Percentiles rank a stretch among this genome's conserved stretches.
Evolutionary conservation across 257 asterid species (phyloP).

Genomic region (Lavandula angustifolia): DNA sequence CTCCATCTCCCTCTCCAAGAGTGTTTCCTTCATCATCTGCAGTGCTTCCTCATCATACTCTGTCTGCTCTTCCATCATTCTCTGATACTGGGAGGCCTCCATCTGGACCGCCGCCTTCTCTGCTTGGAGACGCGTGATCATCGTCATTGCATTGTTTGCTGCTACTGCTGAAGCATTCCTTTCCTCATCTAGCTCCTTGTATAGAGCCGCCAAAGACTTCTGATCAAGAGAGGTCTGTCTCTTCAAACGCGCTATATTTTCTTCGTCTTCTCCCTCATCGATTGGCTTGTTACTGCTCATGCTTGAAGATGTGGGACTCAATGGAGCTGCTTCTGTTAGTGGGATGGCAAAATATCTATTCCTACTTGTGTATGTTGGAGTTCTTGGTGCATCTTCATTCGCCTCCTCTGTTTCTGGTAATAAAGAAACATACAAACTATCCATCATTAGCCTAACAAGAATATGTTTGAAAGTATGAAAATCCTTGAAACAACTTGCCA

Average conservation of each 20-base stretch:
- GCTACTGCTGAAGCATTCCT: constrained; percentile 89
- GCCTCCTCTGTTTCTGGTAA: constrained; percentile 52
- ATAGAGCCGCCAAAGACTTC: constrained; percentile 55
- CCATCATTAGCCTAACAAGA: too few relatives aligned
- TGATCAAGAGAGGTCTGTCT: constrained; percentile 57
- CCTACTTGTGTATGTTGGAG: constrained; percentile 48
- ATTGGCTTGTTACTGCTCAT: constrained; percentile 35
- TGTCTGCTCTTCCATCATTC: constrained; percentile 95
- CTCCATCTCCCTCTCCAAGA: constrained; percentile 69
- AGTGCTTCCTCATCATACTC: constrained; percentile 83
- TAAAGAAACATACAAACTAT: constrained; percentile 23
- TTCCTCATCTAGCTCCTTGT: constrained; percentile 89
- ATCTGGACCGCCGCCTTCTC: constrained; percentile 85
- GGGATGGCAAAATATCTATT: constrained; percentile 64
- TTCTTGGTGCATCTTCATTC: constrained; percentile 42
- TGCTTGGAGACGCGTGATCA: constrained; percentile 84
- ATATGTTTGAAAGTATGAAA: neutral
- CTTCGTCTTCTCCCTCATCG: constrained; percentile 42
- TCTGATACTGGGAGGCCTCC: constrained; percentile 84
- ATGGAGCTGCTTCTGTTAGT: constrained; percentile 54
- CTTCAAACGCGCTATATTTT: constrained; percentile 33
- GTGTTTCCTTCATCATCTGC: constrained; percentile 62
- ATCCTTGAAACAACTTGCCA: constrained; percentile 33
- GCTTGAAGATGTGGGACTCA: constrained; percentile 57
- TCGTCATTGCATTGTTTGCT: constrained; percentile 92